Percentiles rank a stretch among this genome's conserved stretches.
Conservation (phyloP, 176 grass and related monocot species). For the Thinopyrum elongatum region DNA sequence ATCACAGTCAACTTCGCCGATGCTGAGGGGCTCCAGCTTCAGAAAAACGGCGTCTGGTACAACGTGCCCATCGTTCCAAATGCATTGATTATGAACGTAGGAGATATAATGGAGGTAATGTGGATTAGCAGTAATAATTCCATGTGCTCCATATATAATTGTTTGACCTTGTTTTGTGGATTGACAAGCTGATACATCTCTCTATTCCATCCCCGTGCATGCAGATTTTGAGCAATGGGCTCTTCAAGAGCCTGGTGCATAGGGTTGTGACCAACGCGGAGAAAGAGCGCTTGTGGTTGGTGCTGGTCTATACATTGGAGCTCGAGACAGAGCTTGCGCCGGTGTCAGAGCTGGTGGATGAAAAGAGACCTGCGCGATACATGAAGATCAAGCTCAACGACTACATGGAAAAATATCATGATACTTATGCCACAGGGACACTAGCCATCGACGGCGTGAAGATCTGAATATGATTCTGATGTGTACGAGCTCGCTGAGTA, state of each 20-base stretch:
- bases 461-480: neutral
- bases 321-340: neutral
- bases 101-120: constrained; percentile 49
- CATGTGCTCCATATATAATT: no score
- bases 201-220: neutral
- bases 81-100: constrained; percentile 37
- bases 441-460: neutral
- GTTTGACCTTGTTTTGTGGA: neutral
- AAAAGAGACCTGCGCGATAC: neutral
- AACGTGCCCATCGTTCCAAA: constrained; percentile 34
- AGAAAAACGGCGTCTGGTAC: constrained; percentile 33
- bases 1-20: constrained; percentile 45
- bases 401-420: neutral
- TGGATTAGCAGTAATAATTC: no score
- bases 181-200: neutral
- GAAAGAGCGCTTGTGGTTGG: neutral
- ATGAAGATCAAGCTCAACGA: neutral
- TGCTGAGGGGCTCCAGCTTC: constrained; percentile 42
- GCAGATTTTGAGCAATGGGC: constrained; percentile 50
- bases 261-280: constrained; percentile 33
- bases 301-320: neutral
- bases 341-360: neutral
- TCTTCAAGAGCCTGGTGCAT: constrained; percentile 45
- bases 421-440: neutral
- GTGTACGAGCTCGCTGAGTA: neutral